Evolutionary conservation across 352 stramenopile species (phyloP).

Genomic region (Phytophthora pinifolia): DNA sequence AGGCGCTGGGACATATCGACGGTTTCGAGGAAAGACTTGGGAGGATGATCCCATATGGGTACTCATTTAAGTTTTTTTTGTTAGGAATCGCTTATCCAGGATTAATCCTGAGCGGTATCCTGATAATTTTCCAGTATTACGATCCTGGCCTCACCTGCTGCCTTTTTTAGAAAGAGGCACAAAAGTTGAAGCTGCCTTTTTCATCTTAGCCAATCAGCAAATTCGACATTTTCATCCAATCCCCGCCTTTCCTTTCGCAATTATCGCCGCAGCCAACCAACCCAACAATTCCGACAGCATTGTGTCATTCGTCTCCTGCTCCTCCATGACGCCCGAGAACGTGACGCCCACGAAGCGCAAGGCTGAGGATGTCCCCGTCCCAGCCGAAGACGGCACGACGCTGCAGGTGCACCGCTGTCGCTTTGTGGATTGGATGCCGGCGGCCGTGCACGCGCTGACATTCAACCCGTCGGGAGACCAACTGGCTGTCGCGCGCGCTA

Average conservation of each 20-base stretch:
- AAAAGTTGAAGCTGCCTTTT: slow-evolving; percentile 1
- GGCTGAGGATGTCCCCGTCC: slow-evolving; percentile 12
- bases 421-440: slow-evolving; percentile 85
- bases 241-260: neutral
- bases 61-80: no score
- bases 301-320: slow-evolving; percentile 13
- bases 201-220: no score
- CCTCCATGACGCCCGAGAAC: slow-evolving; percentile 20
- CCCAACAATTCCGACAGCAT: neutral
- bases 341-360: slow-evolving; percentile 61
- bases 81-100: no score
- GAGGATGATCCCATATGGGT: no score
- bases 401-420: slow-evolving; percentile 81
- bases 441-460: slow-evolving; percentile 60
- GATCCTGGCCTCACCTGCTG: no score
- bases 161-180: no score
- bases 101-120: no score
- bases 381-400: slow-evolving; percentile 4
- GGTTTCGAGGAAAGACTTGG: no score
- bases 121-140: no score
- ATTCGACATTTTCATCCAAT: neutral
- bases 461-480: slow-evolving; percentile 60
- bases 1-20: no score
- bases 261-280: slow-evolving; percentile 18
- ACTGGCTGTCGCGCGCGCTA: slow-evolving; percentile 75